These are phyloP conservation scores for Aristolochia californica DNA, from an alignment of 164 flowering plant genomes.

Conservation along the genomic window DNA sequence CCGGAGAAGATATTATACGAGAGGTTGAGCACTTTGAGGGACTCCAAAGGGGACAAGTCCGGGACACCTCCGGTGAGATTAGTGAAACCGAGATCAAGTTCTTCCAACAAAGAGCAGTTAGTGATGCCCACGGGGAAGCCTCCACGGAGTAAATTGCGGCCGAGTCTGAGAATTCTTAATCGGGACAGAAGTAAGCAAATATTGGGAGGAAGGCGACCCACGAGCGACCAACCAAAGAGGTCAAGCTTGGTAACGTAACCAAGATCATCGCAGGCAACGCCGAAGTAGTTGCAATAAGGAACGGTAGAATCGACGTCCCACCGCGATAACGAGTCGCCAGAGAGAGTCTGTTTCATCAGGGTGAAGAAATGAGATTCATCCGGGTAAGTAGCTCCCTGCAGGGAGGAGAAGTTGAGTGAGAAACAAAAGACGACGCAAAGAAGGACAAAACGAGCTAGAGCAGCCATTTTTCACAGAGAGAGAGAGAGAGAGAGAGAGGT, in stretches of 20 bases:
- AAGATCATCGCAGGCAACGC: slow-evolving; percentile 44
- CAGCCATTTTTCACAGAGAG: neutral
- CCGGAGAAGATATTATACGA: slow-evolving; percentile 61
- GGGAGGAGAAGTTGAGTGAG: slow-evolving; percentile 17
- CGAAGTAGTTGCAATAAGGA: slow-evolving; percentile 45
- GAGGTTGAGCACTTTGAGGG: slow-evolving; percentile 49
- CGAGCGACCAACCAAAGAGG: slow-evolving; percentile 42
- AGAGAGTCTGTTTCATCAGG: slow-evolving; percentile 45
- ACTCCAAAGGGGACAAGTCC: slow-evolving; percentile 40
- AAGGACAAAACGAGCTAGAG: neutral
- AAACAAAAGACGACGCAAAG: slow-evolving; percentile 1
- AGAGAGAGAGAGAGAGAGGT: neutral
- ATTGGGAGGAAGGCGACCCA: slow-evolving; percentile 48
- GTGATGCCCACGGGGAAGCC: slow-evolving; percentile 36
- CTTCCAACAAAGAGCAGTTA: slow-evolving; percentile 66
- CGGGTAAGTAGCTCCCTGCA: slow-evolving; percentile 14
- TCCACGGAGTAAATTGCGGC: slow-evolving; percentile 39
- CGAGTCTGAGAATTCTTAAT: slow-evolving; percentile 39
- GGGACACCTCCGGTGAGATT: slow-evolving; percentile 47
- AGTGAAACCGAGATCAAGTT: slow-evolving; percentile 35
- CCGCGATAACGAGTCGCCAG: slow-evolving; percentile 35
- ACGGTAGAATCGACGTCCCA: slow-evolving; percentile 31
- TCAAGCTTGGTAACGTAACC: slow-evolving; percentile 45
- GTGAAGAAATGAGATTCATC: slow-evolving; percentile 42
- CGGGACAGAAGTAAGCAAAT: slow-evolving; percentile 58